Evolutionary conservation across 176 grass and related monocot genomes (phyloP), one percentile per base, ranked within the genome.

Genomic region (Oryza officinalis): DNA sequence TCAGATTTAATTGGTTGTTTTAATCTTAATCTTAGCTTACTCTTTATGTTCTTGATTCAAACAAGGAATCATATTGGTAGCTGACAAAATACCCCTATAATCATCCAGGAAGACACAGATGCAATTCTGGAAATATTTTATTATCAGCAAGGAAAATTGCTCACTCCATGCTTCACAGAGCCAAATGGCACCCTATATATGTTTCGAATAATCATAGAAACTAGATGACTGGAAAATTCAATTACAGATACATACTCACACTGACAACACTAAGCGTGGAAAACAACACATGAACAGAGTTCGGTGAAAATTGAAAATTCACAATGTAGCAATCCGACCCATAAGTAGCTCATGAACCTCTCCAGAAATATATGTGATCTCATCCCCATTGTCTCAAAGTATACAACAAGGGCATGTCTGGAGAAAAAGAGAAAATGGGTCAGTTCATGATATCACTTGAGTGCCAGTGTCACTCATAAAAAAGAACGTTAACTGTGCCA

Each of bases 351-450:
- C 30, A 82, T 35, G 59, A 86, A 72, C 26, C 40, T 86, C 18
- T 61, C 69, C 79, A 67, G 27, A 79, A 67, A 11, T 79, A 61
- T 73, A 4, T 52, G 38, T 65, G 23, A 41, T 43, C 17, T 3
- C 77, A 61, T 74, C 12, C 14, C 57, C 79, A 5, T 41, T 45
- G 67, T 63, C 67, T 90, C 74, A 90, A 44, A 90, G 84, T 79
- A 90, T 90, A 72, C 88, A 90, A 18, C 88, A 90, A 59, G 74
- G 59, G 52, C 88, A 90, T 30, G 76, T 86, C 88, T 90, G 84
- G 60, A 86, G 60, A 79, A 38, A 67, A 73, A 90, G 10, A 72
- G n/a, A 79, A 74, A 10, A 78, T 67, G 66, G 8, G 6, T 83
- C 63, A 87, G 69, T 83, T 3, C 5, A 43, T n/a, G 57, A 13